Conservation (phyloP, 352 stramenopile genomes). For the Phytophthora aleatoria region DNA sequence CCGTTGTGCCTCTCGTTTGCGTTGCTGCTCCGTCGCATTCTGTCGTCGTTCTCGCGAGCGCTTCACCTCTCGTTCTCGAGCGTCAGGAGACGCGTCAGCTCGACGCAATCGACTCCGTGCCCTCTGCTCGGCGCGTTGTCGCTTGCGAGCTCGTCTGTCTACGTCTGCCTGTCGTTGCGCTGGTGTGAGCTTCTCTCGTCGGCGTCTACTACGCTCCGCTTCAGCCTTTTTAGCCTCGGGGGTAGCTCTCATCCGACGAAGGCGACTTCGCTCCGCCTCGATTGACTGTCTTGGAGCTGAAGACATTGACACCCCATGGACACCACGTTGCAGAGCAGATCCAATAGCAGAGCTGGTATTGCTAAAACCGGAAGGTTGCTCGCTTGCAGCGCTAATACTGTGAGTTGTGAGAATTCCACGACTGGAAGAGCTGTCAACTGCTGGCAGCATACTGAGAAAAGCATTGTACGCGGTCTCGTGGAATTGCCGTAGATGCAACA, state of each 20-base stretch:
- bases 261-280: conserved; percentile 66
- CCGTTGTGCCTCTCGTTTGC: conserved; percentile 59
- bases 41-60: conserved; percentile 61
- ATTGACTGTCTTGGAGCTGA: conserved; percentile 35
- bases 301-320: neutral
- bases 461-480: conserved; percentile 60
- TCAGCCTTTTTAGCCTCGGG: conserved; percentile 54
- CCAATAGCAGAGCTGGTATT: neutral
- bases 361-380: neutral
- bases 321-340: neutral
- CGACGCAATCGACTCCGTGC: conserved; percentile 54
- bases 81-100: conserved; percentile 48
- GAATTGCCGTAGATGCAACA: conserved; percentile 64
- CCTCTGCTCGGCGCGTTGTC: conserved; percentile 55
- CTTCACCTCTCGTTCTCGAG: conserved; percentile 56
- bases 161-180: conserved; percentile 67
- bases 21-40: conserved; percentile 71
- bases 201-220: conserved; percentile 58
- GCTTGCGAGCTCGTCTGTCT: conserved; percentile 65
- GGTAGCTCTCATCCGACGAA: conserved; percentile 53
- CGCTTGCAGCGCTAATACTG: neutral
- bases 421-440: conserved; percentile 19
- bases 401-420: neutral
- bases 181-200: conserved; percentile 65
- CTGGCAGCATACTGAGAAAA: conserved; percentile 55